These are phyloP conservation scores for Elasticomyces elasticus DNA, from an alignment of 495 filamentous ascomycete genomes.

Conservation along the genomic window DNA sequence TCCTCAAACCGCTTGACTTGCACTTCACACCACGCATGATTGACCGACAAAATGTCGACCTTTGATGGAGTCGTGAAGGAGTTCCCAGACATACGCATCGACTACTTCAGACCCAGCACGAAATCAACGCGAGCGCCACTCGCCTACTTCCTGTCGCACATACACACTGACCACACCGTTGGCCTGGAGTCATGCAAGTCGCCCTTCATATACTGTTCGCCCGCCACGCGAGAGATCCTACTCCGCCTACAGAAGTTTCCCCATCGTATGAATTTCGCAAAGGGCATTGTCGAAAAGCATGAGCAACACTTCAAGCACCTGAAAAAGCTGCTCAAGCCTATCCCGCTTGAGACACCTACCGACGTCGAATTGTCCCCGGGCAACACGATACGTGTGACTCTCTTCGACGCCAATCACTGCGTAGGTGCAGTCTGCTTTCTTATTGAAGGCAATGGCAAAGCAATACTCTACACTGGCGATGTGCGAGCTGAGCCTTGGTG, in stretches of 20 bases:
- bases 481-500: constrained; percentile 68
- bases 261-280: constrained; percentile 67
- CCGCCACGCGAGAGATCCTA: constrained; percentile 65
- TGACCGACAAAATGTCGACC: constrained; percentile 53
- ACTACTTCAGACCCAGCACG: constrained; percentile 63
- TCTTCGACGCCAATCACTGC: constrained; percentile 91
- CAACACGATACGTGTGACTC: constrained; percentile 62
- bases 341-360: constrained; percentile 76
- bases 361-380: constrained; percentile 62
- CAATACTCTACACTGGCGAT: constrained; percentile 87
- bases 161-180: constrained; percentile 82
- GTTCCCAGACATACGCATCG: constrained; percentile 67
- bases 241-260: constrained; percentile 65
- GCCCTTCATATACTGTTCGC: constrained; percentile 84
- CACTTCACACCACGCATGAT: not conserved
- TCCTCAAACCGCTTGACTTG: not conserved
- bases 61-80: constrained; percentile 65
- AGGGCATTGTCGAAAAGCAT: constrained; percentile 64
- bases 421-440: constrained; percentile 90
- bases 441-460: constrained; percentile 64
- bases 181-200: constrained; percentile 68
- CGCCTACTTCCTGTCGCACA: constrained; percentile 85
- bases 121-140: constrained; percentile 51
- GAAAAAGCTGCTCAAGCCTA: constrained; percentile 62
- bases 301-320: constrained; percentile 66